Evolutionary conservation across 768 basidiomycete species (phyloP).

Genomic region (Termitomyces sp.): DNA sequence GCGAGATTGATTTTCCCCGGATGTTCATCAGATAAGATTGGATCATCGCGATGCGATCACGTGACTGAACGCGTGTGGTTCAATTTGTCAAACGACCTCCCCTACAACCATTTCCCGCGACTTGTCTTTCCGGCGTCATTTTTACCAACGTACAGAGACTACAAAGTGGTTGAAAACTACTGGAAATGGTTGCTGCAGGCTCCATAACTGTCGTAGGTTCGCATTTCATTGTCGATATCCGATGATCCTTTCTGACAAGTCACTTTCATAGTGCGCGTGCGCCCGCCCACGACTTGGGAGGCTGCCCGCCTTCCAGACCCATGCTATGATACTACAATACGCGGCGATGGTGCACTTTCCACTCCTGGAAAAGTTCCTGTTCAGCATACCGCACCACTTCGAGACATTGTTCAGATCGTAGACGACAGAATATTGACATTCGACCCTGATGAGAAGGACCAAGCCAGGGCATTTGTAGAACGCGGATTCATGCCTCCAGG

Average conservation of each 20-base stretch:
- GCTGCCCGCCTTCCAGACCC: slow-evolving; percentile 78
- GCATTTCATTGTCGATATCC: slow-evolving; percentile 14
- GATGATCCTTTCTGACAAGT: slow-evolving; percentile 5
- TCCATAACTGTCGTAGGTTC: slow-evolving; percentile 84
- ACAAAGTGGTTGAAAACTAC: background rate
- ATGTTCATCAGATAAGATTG: slow-evolving; percentile 3
- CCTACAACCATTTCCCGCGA: slow-evolving; percentile 8
- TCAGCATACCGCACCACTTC: slow-evolving; percentile 50
- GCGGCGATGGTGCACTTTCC: slow-evolving; percentile 83
- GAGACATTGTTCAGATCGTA: slow-evolving; percentile 80
- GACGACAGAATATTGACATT: slow-evolving; percentile 96
- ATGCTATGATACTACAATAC: slow-evolving; percentile 61
- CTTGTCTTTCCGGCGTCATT: background rate
- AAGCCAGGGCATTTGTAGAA: slow-evolving; percentile 72
- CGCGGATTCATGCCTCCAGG: slow-evolving; percentile 82
- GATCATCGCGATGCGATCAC: slow-evolving; percentile 17
- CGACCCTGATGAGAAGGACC: slow-evolving; percentile 90
- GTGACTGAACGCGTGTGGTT: slow-evolving; percentile 24
- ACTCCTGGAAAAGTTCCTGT: slow-evolving; percentile 45
- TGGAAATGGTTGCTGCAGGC: slow-evolving; percentile 74
- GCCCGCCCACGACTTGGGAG: slow-evolving; percentile 83
- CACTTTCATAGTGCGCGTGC: slow-evolving; percentile 72
- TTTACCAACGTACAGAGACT: background rate
- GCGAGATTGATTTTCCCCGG: background rate
- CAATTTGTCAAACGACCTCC: slow-evolving; percentile 9